A percentile compares a stretch with the other conserved stretches of the same genome.
phyloP scores from a whole-genome alignment of 805 yeast genomes.

The Cyberlindnera japonica region DNA sequence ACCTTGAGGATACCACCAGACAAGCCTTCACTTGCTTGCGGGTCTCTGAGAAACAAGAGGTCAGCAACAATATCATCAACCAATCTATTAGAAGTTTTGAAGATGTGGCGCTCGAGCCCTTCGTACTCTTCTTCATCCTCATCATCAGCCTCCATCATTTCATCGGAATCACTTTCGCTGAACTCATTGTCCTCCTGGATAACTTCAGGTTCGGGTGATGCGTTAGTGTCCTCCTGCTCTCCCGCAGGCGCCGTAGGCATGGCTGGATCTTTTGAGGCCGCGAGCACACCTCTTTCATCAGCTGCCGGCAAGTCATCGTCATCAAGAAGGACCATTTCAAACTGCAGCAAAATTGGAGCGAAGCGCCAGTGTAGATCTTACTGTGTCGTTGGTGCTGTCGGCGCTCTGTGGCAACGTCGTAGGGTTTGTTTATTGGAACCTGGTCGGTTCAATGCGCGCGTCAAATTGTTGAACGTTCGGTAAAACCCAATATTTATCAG shows the following conservation, averaged over 20 bases:
- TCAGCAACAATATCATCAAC: constrained; percentile 58
- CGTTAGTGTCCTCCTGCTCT: background rate
- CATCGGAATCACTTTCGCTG: background rate
- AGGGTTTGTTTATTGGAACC: too few relatives aligned
- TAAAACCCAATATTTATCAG: too few relatives aligned
- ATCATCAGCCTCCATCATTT: constrained; percentile 6
- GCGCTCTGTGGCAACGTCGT: too few relatives aligned
- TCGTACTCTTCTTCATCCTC: constrained; percentile 10
- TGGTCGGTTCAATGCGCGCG: too few relatives aligned
- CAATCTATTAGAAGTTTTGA: constrained; percentile 66
- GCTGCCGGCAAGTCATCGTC: too few relatives aligned
- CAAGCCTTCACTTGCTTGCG: constrained; percentile 9
- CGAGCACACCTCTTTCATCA: background rate
- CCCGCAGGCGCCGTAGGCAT: background rate
- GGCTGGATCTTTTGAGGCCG: background rate
- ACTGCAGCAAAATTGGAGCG: too few relatives aligned
- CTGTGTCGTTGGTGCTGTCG: too few relatives aligned
- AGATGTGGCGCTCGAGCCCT: constrained; percentile 19
- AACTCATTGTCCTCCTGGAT: background rate
- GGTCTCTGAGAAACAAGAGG: constrained; percentile 29
- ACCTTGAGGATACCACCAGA: constrained; percentile 28
- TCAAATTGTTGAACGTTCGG: too few relatives aligned
- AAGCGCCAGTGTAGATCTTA: too few relatives aligned
- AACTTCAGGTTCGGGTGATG: background rate
- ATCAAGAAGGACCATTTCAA: too few relatives aligned